Evolutionary conservation across 2,329 filamentous ascomycete genomes (phyloP), one percentile per base, ranked within the genome.

Genomic region (Teratosphaeria gauchensis): DNA sequence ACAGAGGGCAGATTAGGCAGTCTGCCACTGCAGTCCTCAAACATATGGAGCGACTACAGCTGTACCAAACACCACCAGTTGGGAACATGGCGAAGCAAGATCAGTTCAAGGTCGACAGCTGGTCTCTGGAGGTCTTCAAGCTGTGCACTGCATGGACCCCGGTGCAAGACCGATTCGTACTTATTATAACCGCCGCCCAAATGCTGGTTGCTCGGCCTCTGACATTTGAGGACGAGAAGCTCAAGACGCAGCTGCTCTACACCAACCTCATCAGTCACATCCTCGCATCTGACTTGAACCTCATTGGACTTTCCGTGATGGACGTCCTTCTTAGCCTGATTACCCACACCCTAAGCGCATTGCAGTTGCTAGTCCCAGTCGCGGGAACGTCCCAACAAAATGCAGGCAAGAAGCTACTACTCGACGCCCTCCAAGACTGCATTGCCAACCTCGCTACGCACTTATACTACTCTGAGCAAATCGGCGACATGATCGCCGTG

Each of bases 231-330:
- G 84, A 85, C 51, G 38, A 55, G 33, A 84, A 85, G 51, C 73
- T 96, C 35, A 80, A 84, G 52, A 84, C 88, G 58, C 89, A 96
- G 67, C 78, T 91, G 57, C 83, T 87, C 4, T 78, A 96, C 61
- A 83, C 88, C 0, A 86, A 85, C 51, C 85, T 96, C 74, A 84
- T 96, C 60, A 85, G 89, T 61, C 89, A 88, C 62, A 80, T 97
- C 9, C 78, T 99, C 53, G 86, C 88, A 56, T 96, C 92, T 0
- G 86, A 92, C 51, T 86, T 95, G 69, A 97, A 96, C 73, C 81
- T 97, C 69, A 96, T 99, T 62, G 94, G 94, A 1, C 79, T 99
- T 53, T 96, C 92, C 71, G 88, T 97, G 56, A 97, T 97, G 86
- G 94, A 99, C 71, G 86, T 97, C 19, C 78, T 97, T 31, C 79